phyloP scores from a whole-genome alignment of 306 rosid genomes.

The Trichosanthes truncata region DNA sequence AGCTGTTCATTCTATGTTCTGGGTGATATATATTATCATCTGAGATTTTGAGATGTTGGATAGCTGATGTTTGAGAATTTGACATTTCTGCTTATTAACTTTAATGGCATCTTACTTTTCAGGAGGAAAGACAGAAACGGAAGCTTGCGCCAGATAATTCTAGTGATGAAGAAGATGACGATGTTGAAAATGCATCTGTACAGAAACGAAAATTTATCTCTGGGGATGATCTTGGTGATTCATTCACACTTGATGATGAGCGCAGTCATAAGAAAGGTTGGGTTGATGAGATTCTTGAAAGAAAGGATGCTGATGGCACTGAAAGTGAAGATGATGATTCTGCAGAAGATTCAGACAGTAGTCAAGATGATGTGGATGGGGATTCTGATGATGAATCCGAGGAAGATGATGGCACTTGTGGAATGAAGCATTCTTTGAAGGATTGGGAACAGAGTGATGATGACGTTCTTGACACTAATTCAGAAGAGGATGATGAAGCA shows the following conservation, averaged over 20 bases:
- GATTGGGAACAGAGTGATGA: constrained; percentile 98
- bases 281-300: constrained; percentile 68
- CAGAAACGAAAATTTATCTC: constrained; percentile 48
- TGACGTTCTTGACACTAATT: constrained; percentile 37
- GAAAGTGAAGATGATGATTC: constrained; percentile 48
- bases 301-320: constrained; percentile 40
- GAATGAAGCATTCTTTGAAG: constrained; percentile 39
- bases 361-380: constrained; percentile 36
- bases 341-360: constrained; percentile 41
- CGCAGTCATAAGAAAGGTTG: constrained; percentile 54
- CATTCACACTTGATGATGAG: constrained; percentile 55
- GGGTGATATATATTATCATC: neutral
- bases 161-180: constrained; percentile 64
- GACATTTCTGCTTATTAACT: neutral
- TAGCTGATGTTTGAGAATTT: neutral
- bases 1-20: neutral
- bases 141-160: constrained; percentile 59
- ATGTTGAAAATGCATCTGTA: constrained; percentile 36
- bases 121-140: constrained; percentile 87
- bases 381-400: constrained; percentile 41
- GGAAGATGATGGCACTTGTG: constrained; percentile 31
- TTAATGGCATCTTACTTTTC: constrained; percentile 9
- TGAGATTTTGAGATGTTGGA: neutral
- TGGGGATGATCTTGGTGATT: constrained; percentile 96
- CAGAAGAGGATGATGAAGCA: constrained; percentile 30